A percentile compares a stretch with the other conserved stretches of the same genome.
Conservation (phyloP, 1,139 yeast species). For the Yueomyces sp. region DNA sequence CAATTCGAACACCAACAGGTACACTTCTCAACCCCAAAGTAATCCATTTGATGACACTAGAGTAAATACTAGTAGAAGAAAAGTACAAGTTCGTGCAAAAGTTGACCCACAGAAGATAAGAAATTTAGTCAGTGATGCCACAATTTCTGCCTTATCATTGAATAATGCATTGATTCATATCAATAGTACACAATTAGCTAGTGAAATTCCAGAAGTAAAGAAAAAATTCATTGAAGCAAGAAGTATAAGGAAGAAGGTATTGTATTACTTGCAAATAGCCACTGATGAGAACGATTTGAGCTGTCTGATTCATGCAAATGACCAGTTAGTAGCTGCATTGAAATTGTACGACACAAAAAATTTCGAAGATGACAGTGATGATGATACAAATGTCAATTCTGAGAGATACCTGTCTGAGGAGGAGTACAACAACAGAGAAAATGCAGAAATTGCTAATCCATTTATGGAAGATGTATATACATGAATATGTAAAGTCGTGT, state of each 20-base stretch:
- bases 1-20: no score
- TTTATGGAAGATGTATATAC: no score
- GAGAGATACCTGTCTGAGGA: no score
- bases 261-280: constrained; percentile 71
- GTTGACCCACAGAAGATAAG: constrained; percentile 62
- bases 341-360: constrained; percentile 52
- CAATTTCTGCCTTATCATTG: constrained; percentile 63
- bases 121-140: constrained; percentile 59
- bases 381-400: not conserved
- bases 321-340: constrained; percentile 66
- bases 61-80: not conserved
- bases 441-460: no score
- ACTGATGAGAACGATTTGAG: constrained; percentile 77
- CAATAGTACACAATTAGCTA: constrained; percentile 40
- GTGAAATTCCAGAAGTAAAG: constrained; percentile 48
- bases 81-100: not conserved
- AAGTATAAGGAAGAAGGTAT: constrained; percentile 58
- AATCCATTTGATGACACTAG: no score
- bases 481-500: no score
- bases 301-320: constrained; percentile 76
- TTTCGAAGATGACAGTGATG: constrained; percentile 19
- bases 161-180: constrained; percentile 51
- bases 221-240: constrained; percentile 64
- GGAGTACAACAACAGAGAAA: no score
- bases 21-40: no score